Evolutionary conservation across 495 filamentous ascomycete species (phyloP), one percentile per base, ranked within the genome.

Genomic region (Penicillium chermesinum): DNA sequence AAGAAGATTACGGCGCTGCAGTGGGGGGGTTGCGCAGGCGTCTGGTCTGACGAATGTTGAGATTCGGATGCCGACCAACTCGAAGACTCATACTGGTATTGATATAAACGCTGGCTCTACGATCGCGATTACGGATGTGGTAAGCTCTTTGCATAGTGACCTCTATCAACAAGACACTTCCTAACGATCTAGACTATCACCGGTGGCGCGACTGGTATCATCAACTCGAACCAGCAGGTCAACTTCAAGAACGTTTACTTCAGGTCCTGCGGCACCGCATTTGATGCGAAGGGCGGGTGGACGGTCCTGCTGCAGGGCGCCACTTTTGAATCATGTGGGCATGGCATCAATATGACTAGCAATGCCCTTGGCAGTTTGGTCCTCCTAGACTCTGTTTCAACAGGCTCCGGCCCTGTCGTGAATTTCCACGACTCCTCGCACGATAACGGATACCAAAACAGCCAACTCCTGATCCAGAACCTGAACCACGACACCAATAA

Each of bases 21-120:
- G 14, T 91, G 87, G 87, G 83, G n/a, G 85, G 0, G 83, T 84
- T 27, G 81, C 84, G 2, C 69, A 89, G 51, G 84, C 81, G 1
- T 81, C 83, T 9, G 83, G 81, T 36, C 64, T 89, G 50, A 87
- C 86, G 46, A 89, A 90, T 57, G 65, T 88, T 15, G 69, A 80
- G 38, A 86, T 91, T 56, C 74, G 79, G 42, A 88, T 91, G 85
- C 68, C 68, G 0, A 74, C 65, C 2, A 64, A 62, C 12, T 65
- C 75, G 0, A 72, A 66, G 34, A 76, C 72, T 5, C 82, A 88
- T 47, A 76, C 78, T 33, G 77, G 75, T 7, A 68, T 79, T 17
- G 54, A 68, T 39, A 53, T 71, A 6, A 48, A 60, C 10, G 70
- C 67, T 5, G 74, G 75, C 13, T 72, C 68, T 15, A 71, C 72